phyloP scores from a whole-genome alignment of 2,329 filamentous ascomycete genomes.

The Annulohypoxylon truncatum region DNA sequence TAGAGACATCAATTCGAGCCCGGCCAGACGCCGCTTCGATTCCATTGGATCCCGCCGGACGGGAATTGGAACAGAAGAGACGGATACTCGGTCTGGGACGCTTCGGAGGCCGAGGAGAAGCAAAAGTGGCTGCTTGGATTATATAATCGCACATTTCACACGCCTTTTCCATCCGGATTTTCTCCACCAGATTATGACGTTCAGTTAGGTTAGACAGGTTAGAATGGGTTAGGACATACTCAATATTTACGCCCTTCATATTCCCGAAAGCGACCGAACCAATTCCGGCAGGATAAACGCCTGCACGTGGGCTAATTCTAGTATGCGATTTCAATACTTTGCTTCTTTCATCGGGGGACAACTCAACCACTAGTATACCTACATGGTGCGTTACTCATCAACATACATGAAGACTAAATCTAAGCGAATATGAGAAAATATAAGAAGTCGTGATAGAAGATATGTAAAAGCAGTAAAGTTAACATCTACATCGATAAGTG shows the following conservation, averaged over 20 bases:
- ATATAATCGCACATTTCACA: slow-evolving; percentile 6
- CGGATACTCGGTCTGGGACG: not conserved
- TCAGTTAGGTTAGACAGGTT: slow-evolving; percentile 2
- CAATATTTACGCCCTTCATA: slow-evolving; percentile 5
- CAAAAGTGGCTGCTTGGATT: not conserved
- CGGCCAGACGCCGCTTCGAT: not conserved
- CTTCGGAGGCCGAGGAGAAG: slow-evolving; percentile 33
- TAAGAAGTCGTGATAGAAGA: not conserved
- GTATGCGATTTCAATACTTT: not conserved
- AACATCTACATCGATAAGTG: not conserved
- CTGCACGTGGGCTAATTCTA: slow-evolving; percentile 19
- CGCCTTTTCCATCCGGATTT: slow-evolving; percentile 9
- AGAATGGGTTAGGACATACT: slow-evolving; percentile 12
- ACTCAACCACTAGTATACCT: not conserved
- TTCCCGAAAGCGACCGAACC: slow-evolving; percentile 27
- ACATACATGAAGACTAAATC: not conserved
- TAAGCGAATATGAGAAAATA: slow-evolving; percentile 6
- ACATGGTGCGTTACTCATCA: not conserved
- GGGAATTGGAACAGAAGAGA: slow-evolving; percentile 22
- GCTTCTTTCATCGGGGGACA: slow-evolving; percentile 16
- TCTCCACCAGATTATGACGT: slow-evolving; percentile 4
- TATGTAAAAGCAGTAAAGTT: not conserved
- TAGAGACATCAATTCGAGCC: not conserved
- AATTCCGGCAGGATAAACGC: slow-evolving; percentile 11
- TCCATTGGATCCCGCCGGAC: slow-evolving; percentile 10